Conservation (phyloP, 495 filamentous ascomycete genomes). For the Aspergillus egyptiacus region DNA sequence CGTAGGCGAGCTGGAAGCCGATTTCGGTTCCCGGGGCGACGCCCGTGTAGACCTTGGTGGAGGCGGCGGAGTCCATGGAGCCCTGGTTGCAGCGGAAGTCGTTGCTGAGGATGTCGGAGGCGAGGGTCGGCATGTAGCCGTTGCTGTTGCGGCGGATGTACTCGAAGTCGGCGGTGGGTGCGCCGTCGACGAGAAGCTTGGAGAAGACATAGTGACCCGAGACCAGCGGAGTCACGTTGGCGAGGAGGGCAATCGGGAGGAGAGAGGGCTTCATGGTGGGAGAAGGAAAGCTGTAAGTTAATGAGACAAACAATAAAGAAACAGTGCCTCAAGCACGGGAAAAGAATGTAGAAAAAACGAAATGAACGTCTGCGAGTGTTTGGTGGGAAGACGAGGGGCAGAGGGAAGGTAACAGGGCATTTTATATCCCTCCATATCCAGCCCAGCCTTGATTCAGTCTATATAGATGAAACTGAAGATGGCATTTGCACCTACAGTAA, state of each 20-base stretch:
- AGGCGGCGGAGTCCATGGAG: conserved; percentile 3
- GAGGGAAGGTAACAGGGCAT: too few species aligned
- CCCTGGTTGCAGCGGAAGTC: conserved; percentile 10
- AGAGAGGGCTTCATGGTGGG: not conserved
- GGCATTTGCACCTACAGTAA: too few species aligned
- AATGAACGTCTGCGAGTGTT: too few species aligned
- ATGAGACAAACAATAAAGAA: too few species aligned
- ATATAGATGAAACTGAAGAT: too few species aligned
- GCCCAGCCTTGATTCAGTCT: too few species aligned
- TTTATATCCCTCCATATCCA: too few species aligned
- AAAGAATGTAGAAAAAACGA: too few species aligned
- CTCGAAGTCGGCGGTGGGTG: not conserved
- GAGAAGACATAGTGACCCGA: not conserved
- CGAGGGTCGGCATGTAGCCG: conserved; percentile 13
- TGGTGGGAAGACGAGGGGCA: too few species aligned
- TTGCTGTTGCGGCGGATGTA: not conserved
- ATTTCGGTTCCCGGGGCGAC: conserved; percentile 12
- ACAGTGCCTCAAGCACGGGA: too few species aligned
- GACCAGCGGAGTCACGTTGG: not conserved
- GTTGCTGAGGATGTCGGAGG: not conserved
- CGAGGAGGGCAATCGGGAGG: not conserved
- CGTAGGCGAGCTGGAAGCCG: conserved; percentile 8
- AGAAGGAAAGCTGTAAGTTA: too few species aligned
- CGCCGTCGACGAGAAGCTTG: not conserved
- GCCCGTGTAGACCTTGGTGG: conserved; percentile 1